Percentiles rank a stretch among this genome's conserved stretches.
Conservation (phyloP, 371 early-diverging fungal genomes). For the Mucor plumbeus region DNA sequence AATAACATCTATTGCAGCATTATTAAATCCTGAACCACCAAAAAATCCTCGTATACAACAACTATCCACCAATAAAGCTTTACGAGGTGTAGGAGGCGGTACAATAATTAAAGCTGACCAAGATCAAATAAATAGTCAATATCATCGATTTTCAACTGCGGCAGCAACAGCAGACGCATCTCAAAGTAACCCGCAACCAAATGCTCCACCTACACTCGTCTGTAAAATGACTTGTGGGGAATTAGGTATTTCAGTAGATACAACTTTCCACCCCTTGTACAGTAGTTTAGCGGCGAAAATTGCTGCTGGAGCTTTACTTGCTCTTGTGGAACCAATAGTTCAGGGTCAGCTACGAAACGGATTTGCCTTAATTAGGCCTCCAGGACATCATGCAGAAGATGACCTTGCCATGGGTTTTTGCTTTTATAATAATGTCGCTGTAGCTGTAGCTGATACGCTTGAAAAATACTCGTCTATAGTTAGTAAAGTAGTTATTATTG, state of each 20-base stretch:
- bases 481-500: slow-evolving; percentile 64
- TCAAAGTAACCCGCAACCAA: slow-evolving; percentile 30
- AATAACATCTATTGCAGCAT: slow-evolving; percentile 46
- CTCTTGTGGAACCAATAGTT: slow-evolving; percentile 58
- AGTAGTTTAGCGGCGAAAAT: slow-evolving; percentile 59
- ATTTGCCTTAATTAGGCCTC: slow-evolving; percentile 69
- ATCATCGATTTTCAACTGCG: slow-evolving; percentile 42
- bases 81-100: slow-evolving; percentile 47
- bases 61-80: slow-evolving; percentile 1
- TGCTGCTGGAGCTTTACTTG: slow-evolving; percentile 62
- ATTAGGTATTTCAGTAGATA: slow-evolving; percentile 63
- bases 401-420: slow-evolving; percentile 75
- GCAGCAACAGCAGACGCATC: slow-evolving; percentile 34
- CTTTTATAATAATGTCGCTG: slow-evolving; percentile 73
- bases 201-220: slow-evolving; percentile 54
- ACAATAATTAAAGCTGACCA: slow-evolving; percentile 36
- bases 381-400: slow-evolving; percentile 73
- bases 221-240: slow-evolving; percentile 64
- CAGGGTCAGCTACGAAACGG: slow-evolving; percentile 64
- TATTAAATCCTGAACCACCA: slow-evolving; percentile 34
- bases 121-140: slow-evolving; percentile 37
- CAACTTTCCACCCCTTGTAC: slow-evolving; percentile 62
- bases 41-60: slow-evolving; percentile 7
- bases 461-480: slow-evolving; percentile 54
- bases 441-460: slow-evolving; percentile 60